These are phyloP conservation scores for Saccharomyces hybrid DNA, from an alignment of 1,139 yeast species.

Conservation along the genomic window DNA sequence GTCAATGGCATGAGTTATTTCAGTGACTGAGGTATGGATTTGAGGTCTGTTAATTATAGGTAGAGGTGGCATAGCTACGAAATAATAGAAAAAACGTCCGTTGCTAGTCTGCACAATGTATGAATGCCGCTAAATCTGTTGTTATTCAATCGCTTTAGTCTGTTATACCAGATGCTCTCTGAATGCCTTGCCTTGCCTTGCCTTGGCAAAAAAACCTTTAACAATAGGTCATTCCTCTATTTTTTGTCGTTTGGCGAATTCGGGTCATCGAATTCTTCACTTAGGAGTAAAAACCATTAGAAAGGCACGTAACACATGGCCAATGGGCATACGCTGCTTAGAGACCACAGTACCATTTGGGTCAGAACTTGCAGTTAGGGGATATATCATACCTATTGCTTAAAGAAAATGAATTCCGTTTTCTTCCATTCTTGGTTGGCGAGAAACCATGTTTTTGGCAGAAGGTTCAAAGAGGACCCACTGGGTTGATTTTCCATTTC, in stretches of 20 bases:
- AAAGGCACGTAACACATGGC: neutral
- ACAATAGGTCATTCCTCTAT: neutral
- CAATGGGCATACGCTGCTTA: neutral
- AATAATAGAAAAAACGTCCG: neutral
- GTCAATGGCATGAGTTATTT: constrained; percentile 67
- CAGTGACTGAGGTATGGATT: constrained; percentile 62
- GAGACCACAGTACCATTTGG: neutral
- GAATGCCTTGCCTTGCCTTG: neutral
- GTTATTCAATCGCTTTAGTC: neutral
- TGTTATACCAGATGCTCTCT: neutral
- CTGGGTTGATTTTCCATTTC: too few species aligned
- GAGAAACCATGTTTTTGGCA: too few species aligned
- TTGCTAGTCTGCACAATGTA: neutral
- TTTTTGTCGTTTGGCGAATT: neutral
- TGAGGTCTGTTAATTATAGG: constrained; percentile 2
- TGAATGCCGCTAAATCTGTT: neutral
- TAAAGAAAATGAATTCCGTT: too few species aligned
- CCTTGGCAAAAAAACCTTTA: neutral
- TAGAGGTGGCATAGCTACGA: neutral
- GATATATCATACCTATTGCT: too few species aligned
- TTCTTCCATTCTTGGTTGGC: too few species aligned
- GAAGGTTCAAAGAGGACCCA: too few species aligned
- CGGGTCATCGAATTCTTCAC: constrained; percentile 1
- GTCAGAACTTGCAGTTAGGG: too few species aligned
- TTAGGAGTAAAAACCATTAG: neutral